Percentiles rank a stretch among this genome's conserved stretches.
Conservation (phyloP, 1,284 basidiomycete species). For the Cutaneotrichosporon cavernicola region DNA sequence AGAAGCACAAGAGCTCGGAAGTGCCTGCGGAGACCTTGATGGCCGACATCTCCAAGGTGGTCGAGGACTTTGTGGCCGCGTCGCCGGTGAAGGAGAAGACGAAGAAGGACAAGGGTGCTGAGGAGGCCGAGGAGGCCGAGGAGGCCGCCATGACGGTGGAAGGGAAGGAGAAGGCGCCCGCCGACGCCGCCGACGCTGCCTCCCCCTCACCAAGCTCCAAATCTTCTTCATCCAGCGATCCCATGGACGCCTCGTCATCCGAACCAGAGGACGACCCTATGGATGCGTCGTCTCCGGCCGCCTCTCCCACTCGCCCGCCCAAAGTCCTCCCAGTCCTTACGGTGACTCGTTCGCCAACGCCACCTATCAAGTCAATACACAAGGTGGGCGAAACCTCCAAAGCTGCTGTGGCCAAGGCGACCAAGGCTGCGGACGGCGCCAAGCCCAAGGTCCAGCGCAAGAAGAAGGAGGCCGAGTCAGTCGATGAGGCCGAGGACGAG, state of each 20-base stretch:
- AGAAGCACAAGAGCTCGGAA: conserved; percentile 8
- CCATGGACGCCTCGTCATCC: conserved; percentile 5
- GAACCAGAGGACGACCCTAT: not conserved
- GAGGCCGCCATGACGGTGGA: too few species aligned
- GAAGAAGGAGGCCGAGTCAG: conserved; percentile 8
- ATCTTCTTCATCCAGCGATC: not conserved
- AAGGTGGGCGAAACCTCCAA: not conserved
- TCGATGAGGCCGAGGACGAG: conserved; percentile 19
- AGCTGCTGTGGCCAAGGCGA: not conserved
- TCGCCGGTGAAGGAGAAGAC: not conserved
- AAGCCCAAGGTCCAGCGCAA: conserved; percentile 1
- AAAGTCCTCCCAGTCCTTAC: not conserved
- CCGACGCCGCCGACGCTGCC: not conserved
- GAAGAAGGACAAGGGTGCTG: not conserved
- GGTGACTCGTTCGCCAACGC: not conserved
- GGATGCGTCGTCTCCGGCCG: not conserved
- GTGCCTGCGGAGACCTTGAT: not conserved
- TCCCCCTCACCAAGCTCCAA: not conserved
- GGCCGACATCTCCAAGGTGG: not conserved
- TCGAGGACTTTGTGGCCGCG: not conserved
- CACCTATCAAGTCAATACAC: not conserved
- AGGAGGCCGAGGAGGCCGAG: too few species aligned
- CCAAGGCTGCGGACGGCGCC: not conserved
- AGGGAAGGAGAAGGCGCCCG: conserved; percentile 1
- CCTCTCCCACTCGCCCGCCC: not conserved